Base-by-base conservation (phyloP, 169 alveolate species). In the Eimeria sp. region DNA sequence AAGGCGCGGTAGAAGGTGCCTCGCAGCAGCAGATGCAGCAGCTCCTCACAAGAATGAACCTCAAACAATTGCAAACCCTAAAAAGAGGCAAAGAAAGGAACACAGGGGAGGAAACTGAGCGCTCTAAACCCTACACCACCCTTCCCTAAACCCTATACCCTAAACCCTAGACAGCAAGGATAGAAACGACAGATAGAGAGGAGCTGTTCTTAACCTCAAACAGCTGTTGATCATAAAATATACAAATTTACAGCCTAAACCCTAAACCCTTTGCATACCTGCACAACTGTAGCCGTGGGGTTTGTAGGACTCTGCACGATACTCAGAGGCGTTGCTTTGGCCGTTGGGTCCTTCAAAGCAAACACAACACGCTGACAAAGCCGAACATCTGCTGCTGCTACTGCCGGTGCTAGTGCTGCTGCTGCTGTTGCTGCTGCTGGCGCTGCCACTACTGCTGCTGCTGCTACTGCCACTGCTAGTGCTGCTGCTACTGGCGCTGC, bases 1-100 rank as follows among this genome's bases (percentile, higher is more conserved):
- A 97, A 97, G 91, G 98, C 98, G 85, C 99, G 74, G 76, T 97
- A 97, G 87, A 94, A 95, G 66, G 98, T 97, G 4, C 99, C 99
- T 85, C 95, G 93, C 85, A 96, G 71, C 85, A 98, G 95, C 37
- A 98, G 74, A 54, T 98, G 98, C 82, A 98, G 91, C 78, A 98
- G 74, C 89, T 98, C 98, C 77, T 89, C 97, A 46, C 97, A 96
- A 11, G 95, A 89, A 27, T 78, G 83, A 40, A 97, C 98, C 82
- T 96, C 97, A 54, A 98, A 95, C n/a, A 96, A 91, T 54, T 96
- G 80, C 89, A 97, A 95, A 54, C 97, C 97, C 95, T 97, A 90
- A 71, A 83, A 90, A 49, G 76, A n/a, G n/a, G n/a, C n/a, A n/a
- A n/a, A n/a, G n/a, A n/a, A n/a, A n/a, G n/a, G n/a, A n/a, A n/a